phyloP scores from a whole-genome alignment of 2,329 filamentous ascomycete genomes.

The Pseudogymnoascus sp. region DNA sequence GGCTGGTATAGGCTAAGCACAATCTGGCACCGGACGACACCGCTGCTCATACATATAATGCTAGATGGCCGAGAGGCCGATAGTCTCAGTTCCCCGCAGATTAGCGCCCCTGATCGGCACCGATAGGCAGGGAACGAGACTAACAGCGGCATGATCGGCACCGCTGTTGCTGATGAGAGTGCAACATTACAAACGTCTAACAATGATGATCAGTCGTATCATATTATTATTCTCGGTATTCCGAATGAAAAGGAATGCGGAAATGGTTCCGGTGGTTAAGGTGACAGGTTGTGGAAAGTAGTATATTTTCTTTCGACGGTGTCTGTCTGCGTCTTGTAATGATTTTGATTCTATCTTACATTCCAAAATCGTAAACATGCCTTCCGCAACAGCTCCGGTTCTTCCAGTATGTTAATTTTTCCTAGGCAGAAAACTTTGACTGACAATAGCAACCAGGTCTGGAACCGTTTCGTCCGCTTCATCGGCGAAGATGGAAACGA shows the following conservation, averaged over 20 bases:
- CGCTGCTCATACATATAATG: not conserved
- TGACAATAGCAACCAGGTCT: slow-evolving; percentile 15
- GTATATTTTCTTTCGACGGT: not conserved
- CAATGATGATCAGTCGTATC: not conserved
- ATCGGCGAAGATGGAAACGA: slow-evolving; percentile 20
- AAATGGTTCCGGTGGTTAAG: not conserved
- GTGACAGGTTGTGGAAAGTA: not conserved
- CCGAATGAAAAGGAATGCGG: not conserved
- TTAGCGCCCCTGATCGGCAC: not conserved
- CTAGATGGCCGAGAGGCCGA: not conserved
- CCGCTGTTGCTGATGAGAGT: not conserved
- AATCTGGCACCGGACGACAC: not conserved
- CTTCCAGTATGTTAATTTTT: not conserved
- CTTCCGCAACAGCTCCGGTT: not conserved
- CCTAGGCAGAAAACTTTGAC: not conserved
- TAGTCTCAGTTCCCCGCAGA: not conserved
- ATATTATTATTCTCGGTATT: not conserved
- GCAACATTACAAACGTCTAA: not conserved
- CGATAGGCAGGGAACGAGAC: not conserved
- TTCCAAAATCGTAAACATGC: not conserved
- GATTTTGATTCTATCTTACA: not conserved
- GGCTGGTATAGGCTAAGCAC: not conserved
- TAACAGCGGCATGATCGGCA: not conserved
- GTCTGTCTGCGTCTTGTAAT: not conserved
- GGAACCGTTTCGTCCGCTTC: slow-evolving; percentile 19